Base-by-base conservation (phyloP, 1,284 basidiomycete species). In the Ceratobasidium papillatum region DNA sequence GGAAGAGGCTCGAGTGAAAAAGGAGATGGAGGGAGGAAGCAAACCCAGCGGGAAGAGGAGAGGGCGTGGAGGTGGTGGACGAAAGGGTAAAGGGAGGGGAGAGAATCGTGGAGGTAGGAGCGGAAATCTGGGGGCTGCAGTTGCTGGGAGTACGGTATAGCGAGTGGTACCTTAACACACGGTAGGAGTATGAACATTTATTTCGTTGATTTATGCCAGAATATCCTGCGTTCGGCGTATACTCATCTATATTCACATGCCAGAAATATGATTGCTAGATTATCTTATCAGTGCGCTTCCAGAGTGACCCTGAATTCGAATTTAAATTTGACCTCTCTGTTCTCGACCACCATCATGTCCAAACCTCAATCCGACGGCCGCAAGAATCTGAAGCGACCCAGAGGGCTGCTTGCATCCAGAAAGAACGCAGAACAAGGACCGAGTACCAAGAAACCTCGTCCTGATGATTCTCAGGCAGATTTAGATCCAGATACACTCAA, bases 1-100 rank as follows among this genome's bases (percentile, higher is more conserved):
- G 4, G 94, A 96, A 80, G 92, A 95, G 82, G 89, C 89, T 76
- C 85, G 91, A 12, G 81, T 92, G 11, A 84, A 83, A 68, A 78
- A 83, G 49, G 87, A 89, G 80, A 74, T 43, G 52, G 56, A 54
- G 45, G 56, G 34, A 1, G 43, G 47, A 1, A 71, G 38, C n/a
- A 64, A 64, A 43, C 65, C 69, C 1, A 63, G 71, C 12, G 65
- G 56, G 1, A 63, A 65, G 32, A 66, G 58, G 36, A 65, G 64
- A 27, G 69, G 75, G 9, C 45, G 76, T 14, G 62, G 59, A 17
- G 76, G 72, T 7, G 45, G 62, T 5, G 41, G 41, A 30, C 22
- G 32, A 22, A 64, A 49, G n/a, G 63, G 62, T 17, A 58, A 38
- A 25, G 76, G 77, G 32, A 77, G 74, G 12, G 74, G 45, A 47